These are phyloP conservation scores for Pinguiococcus pyrenoidosus DNA, from an alignment of 108 stramenopile species.

Conservation along the genomic window DNA sequence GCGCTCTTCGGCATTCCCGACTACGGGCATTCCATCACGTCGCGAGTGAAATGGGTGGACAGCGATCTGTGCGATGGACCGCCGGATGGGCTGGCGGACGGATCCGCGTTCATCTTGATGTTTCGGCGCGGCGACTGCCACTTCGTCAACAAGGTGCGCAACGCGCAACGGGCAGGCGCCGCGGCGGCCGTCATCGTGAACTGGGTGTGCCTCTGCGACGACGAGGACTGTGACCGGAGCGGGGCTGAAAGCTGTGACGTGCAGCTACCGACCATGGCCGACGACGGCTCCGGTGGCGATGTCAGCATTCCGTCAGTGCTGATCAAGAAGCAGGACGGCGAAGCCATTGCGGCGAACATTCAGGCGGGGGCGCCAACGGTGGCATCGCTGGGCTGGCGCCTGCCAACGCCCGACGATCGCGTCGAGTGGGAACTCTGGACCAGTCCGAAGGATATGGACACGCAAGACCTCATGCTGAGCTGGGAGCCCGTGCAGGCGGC, in stretches of 20 bases:
- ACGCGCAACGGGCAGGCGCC: conserved; percentile 75
- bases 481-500: conserved; percentile 33
- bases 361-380: neutral
- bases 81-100: conserved; percentile 34
- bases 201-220: conserved; percentile 64
- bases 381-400: conserved; percentile 44
- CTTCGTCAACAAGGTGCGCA: conserved; percentile 80
- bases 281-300: conserved; percentile 78
- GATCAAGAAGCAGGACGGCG: conserved; percentile 45
- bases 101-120: conserved; percentile 69
- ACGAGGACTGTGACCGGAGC: conserved; percentile 4
- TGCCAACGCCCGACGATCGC: conserved; percentile 66
- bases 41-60: conserved; percentile 62
- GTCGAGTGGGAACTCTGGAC: conserved; percentile 86
- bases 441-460: conserved; percentile 54
- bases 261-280: conserved; percentile 78
- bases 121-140: conserved; percentile 76
- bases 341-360: conserved; percentile 3
- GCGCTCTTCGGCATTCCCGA: conserved; percentile 79
- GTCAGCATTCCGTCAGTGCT: conserved; percentile 77
- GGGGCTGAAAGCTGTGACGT: conserved; percentile 6
- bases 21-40: conserved; percentile 70
- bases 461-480: too few relatives aligned
- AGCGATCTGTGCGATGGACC: conserved; percentile 51
- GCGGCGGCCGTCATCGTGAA: conserved; percentile 78